Base-by-base conservation (phyloP, 345 rosid species). In the Trapa incisa region DNA sequence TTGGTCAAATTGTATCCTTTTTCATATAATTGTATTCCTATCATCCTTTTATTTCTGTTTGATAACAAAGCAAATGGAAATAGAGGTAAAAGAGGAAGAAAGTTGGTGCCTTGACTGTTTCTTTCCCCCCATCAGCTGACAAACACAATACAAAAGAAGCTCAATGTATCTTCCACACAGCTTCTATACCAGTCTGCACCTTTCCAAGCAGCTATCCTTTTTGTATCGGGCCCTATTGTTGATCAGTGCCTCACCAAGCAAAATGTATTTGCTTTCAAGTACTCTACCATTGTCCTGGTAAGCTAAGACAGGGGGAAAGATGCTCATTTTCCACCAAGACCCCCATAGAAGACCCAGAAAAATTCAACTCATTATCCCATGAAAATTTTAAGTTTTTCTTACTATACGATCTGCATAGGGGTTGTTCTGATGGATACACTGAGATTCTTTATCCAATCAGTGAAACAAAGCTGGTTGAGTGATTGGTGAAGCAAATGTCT, bases 131-230 rank as follows among this genome's bases (percentile, higher is more conserved):
- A 71, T 72, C 78, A 91, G 99, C 92, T 91, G 72, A 94, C 99
- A 73, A 94, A 85, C 74, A 91, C 97, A 65, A 94, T 94, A 67
- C 99, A 94, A 54, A 94, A 94, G 86, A 89, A 81, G 82, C 81
- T 87, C 10, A 91, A 89, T 71, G 99, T 94, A 16, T 86, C 99
- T 64, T 91, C 99, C 52, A 94, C 99, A 29, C 99, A 94, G 82
- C 80, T 94, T 70, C 85, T 91, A 10, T 94, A 94, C 76, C 99
- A 94, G 37, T 94, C 99, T 1, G 99, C 99, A 2, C 99, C 99
- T 47, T 94, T 91, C 75, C 99, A 94, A 79, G 96, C 99, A 6
- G 99, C 95, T n/a, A 73, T 91, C 79, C 92, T 94, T 45, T 94
- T 94, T 61, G 92, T 94, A 47, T 88, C 96, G 0, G 99, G 99